A percentile compares a stretch with the other conserved stretches of the same genome.
Conservation (phyloP, 768 basidiomycete species). For the Austroboletus festivus region DNA sequence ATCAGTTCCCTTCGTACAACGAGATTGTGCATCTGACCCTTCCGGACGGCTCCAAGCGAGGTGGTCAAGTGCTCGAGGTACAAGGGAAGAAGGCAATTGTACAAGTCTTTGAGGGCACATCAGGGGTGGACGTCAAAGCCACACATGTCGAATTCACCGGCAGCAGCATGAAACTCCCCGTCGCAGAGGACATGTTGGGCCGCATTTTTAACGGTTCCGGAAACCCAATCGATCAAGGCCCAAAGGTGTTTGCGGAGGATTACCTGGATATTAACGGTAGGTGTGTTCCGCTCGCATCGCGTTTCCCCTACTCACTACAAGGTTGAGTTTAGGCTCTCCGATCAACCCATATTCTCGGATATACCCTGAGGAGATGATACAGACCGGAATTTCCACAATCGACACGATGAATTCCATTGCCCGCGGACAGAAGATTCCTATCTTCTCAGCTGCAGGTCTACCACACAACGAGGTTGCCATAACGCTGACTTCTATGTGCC, state of each 20-base stretch:
- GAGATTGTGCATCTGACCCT: slow-evolving; percentile 96
- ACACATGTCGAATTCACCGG: slow-evolving; percentile 99
- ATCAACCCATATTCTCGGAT: slow-evolving; percentile 98
- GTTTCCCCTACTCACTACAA: slow-evolving; percentile 10
- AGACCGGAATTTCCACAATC: slow-evolving; percentile 98
- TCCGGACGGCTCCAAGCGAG: slow-evolving; percentile 91
- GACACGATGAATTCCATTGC: slow-evolving; percentile 99
- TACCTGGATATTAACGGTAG: slow-evolving; percentile 98
- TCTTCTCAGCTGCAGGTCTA: slow-evolving; percentile 97
- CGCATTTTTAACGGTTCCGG: slow-evolving; percentile 99
- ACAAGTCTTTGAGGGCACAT: slow-evolving; percentile 98
- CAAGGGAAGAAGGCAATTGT: slow-evolving; percentile 99
- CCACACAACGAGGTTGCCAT: slow-evolving; percentile 90
- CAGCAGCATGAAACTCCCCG: slow-evolving; percentile 97
- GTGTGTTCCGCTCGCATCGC: slow-evolving; percentile 24
- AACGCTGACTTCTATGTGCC: slow-evolving; percentile 19
- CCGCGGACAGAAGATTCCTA: slow-evolving; percentile 99
- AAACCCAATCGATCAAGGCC: slow-evolving; percentile 96
- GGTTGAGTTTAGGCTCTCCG: slow-evolving; percentile 69
- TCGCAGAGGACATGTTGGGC: slow-evolving; percentile 98
- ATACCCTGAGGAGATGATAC: slow-evolving; percentile 99
- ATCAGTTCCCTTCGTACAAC: slow-evolving; percentile 94
- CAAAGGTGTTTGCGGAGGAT: slow-evolving; percentile 98
- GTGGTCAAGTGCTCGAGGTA: slow-evolving; percentile 97
- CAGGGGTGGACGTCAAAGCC: slow-evolving; percentile 94